Conservation (phyloP, 169 alveolate genomes). For the Theileria annulata region DNA sequence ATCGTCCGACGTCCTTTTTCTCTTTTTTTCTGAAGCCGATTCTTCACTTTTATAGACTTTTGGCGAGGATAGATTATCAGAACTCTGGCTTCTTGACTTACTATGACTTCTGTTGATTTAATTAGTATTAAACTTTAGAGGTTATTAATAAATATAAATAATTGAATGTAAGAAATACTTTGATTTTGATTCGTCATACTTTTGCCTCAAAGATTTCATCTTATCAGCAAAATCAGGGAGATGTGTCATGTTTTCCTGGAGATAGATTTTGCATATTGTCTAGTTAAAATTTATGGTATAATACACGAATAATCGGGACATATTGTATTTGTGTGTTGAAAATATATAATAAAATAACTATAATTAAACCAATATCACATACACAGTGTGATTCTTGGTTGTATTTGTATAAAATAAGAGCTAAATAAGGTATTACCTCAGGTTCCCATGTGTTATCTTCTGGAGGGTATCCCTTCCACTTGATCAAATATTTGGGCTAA, state of each 20-base stretch:
- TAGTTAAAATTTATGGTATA: no score
- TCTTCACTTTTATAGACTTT: neutral
- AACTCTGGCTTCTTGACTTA: neutral
- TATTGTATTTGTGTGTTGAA: neutral
- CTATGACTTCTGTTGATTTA: neutral
- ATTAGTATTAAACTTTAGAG: no score
- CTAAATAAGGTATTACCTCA: conserved; percentile 35
- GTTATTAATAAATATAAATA: neutral
- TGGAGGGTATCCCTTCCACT: conserved; percentile 79
- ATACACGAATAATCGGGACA: no score
- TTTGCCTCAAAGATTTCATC: conserved; percentile 50
- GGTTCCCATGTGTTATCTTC: conserved; percentile 82
- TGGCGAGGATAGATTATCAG: neutral
- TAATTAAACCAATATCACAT: no score
- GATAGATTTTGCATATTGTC: no score
- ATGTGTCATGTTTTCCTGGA: conserved; percentile 54
- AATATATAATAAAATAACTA: no score
- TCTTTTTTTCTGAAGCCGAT: conserved; percentile 3
- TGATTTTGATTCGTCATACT: conserved; percentile 9
- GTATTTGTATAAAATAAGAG: neutral
- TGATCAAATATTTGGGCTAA: conserved; percentile 67
- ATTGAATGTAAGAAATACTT: neutral
- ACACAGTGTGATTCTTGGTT: no score
- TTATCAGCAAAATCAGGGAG: conserved; percentile 51
- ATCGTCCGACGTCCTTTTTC: neutral